Conservation (phyloP, 2,329 filamentous ascomycete species). For the Beauveria asiatica region DNA sequence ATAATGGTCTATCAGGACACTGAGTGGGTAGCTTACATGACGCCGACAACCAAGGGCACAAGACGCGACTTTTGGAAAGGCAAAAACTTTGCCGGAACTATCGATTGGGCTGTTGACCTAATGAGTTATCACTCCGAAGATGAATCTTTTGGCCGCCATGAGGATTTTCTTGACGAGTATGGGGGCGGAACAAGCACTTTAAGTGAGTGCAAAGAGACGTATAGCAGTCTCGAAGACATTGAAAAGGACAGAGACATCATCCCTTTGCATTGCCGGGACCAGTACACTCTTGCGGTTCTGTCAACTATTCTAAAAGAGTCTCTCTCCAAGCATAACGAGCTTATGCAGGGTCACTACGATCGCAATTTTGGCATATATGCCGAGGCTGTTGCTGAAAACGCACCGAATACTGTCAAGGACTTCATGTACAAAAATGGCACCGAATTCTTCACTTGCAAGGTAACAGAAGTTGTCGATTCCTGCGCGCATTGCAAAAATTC, state of each 20-base stretch:
- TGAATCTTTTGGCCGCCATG: neutral
- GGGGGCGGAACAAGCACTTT: neutral
- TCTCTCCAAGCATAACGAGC: neutral
- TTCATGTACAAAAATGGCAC: neutral
- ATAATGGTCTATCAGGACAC: neutral
- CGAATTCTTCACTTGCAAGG: neutral
- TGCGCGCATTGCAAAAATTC: neutral
- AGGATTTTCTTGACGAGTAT: neutral
- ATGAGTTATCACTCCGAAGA: neutral
- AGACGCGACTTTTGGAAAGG: neutral
- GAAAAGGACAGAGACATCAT: neutral
- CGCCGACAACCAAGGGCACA: slow-evolving; percentile 2
- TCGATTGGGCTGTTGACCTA: slow-evolving; percentile 17
- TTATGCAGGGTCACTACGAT: neutral
- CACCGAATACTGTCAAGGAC: neutral
- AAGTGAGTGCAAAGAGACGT: neutral
- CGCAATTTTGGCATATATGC: neutral
- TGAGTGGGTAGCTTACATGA: slow-evolving; percentile 17
- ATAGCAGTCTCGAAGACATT: neutral
- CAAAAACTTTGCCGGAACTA: slow-evolving; percentile 15
- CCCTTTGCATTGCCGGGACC: neutral
- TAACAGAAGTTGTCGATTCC: neutral
- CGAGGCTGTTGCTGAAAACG: neutral
- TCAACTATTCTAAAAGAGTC: neutral
- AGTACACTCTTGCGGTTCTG: neutral